phyloP scores from a whole-genome alignment of 495 filamentous ascomycete species.

The Physcia stellaris region DNA sequence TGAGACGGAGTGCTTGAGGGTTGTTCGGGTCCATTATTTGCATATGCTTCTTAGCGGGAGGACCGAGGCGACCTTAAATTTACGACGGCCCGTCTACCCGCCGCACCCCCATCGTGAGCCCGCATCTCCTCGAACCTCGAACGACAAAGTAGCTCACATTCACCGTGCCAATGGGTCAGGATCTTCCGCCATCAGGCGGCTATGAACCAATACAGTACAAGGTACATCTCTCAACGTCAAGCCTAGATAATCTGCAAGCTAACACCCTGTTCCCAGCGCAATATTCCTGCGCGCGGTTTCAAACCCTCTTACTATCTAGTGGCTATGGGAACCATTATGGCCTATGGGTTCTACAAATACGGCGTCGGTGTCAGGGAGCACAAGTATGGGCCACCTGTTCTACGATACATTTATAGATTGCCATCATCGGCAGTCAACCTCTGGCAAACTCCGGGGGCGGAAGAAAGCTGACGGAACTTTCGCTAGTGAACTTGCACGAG shows the following conservation, averaged over 20 bases:
- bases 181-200: conserved; percentile 89
- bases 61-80: background rate
- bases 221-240: conserved; percentile 31
- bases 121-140: background rate
- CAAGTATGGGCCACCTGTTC: conserved; percentile 46
- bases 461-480: background rate
- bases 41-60: too few species aligned
- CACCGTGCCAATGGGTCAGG: conserved; percentile 38
- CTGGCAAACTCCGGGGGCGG: background rate
- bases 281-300: conserved; percentile 86
- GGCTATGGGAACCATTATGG: conserved; percentile 61
- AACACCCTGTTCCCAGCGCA: conserved; percentile 43
- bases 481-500: conserved; percentile 85
- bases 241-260: background rate
- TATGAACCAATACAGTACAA: conserved; percentile 95
- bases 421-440: conserved; percentile 2
- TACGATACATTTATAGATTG: too few species aligned
- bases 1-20: too few species aligned
- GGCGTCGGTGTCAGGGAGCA: conserved; percentile 68
- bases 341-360: conserved; percentile 77
- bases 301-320: conserved; percentile 62
- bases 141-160: too few species aligned
- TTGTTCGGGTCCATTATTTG: too few species aligned
- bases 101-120: background rate
- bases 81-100: background rate